Conservation (phyloP, 78 protist species). For the Dictyostelium intermedium region DNA sequence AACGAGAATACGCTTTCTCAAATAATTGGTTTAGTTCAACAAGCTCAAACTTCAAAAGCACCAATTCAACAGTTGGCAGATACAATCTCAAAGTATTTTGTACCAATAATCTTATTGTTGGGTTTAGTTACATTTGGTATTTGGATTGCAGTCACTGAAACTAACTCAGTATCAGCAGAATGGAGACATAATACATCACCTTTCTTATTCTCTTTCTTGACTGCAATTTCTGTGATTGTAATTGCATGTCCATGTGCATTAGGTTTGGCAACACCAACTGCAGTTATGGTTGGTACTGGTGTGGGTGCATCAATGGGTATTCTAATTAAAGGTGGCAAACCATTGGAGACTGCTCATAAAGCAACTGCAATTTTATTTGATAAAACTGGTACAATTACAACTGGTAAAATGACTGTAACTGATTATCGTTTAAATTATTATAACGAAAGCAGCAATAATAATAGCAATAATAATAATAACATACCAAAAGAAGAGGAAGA, state of each 20-base stretch:
- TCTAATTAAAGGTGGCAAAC: constrained; percentile 91
- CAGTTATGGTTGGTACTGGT: constrained; percentile 95
- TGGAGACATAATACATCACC: constrained; percentile 56
- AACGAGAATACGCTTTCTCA: constrained; percentile 84
- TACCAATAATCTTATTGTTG: constrained; percentile 87
- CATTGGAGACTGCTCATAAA: constrained; percentile 88
- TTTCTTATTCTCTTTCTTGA: constrained; percentile 77
- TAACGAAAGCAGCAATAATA: background rate
- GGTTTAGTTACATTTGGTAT: constrained; percentile 83
- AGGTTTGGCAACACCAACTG: constrained; percentile 95
- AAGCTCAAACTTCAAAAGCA: constrained; percentile 93
- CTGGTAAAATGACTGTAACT: constrained; percentile 81
- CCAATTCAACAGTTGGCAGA: constrained; percentile 90
- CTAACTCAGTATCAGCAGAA: background rate
- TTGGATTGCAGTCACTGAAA: constrained; percentile 82
- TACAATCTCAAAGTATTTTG: constrained; percentile 84
- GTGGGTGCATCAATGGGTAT: constrained; percentile 88
- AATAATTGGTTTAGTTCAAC: constrained; percentile 90
- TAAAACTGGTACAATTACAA: constrained; percentile 96
- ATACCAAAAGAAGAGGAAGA: background rate
- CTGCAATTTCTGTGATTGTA: constrained; percentile 86
- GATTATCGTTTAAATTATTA: background rate
- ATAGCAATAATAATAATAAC: background rate
- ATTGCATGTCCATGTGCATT: constrained; percentile 96
- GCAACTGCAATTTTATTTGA: constrained; percentile 86